Evolutionary conservation across 306 rosid species (phyloP).

Genomic region (Argentina anserina): DNA sequence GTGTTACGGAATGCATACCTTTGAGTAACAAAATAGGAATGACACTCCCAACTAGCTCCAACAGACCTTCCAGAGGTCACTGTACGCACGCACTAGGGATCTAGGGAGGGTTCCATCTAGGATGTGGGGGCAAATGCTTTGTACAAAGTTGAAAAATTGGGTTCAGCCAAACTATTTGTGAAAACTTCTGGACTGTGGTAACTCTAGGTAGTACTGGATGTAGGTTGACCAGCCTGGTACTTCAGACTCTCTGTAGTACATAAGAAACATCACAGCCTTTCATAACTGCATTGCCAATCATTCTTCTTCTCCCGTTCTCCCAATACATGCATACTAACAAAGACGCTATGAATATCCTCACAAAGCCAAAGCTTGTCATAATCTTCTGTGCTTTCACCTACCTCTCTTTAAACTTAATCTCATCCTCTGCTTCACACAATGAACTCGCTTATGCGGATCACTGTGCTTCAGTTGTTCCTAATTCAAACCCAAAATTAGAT

Average conservation of each 20-base stretch:
- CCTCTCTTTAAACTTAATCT: conserved; percentile 19
- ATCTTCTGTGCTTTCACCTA: conserved; percentile 19
- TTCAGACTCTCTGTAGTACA: background rate
- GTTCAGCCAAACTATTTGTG: background rate
- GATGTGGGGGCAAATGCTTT: no score
- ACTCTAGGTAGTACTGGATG: background rate
- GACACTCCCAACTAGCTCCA: background rate
- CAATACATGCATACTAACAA: background rate
- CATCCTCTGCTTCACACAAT: conserved; percentile 15
- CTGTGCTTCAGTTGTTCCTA: conserved; percentile 41
- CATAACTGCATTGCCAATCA: background rate
- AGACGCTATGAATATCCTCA: background rate
- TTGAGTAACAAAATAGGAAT: no score
- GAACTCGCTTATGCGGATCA: conserved; percentile 33
- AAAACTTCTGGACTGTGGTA: background rate
- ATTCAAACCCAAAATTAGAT: background rate
- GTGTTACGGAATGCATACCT: no score
- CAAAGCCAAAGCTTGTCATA: conserved; percentile 27
- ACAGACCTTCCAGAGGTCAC: background rate
- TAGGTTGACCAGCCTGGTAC: background rate
- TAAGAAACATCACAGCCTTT: background rate
- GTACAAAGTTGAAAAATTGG: no score
- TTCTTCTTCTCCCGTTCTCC: background rate
- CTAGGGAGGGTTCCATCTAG: no score
- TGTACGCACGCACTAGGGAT: no score